A percentile compares a stretch with the other conserved stretches of the same genome.
These are phyloP conservation scores for Penicillium egyptiacum DNA, from an alignment of 495 filamentous ascomycete species.

Conservation along the genomic window DNA sequence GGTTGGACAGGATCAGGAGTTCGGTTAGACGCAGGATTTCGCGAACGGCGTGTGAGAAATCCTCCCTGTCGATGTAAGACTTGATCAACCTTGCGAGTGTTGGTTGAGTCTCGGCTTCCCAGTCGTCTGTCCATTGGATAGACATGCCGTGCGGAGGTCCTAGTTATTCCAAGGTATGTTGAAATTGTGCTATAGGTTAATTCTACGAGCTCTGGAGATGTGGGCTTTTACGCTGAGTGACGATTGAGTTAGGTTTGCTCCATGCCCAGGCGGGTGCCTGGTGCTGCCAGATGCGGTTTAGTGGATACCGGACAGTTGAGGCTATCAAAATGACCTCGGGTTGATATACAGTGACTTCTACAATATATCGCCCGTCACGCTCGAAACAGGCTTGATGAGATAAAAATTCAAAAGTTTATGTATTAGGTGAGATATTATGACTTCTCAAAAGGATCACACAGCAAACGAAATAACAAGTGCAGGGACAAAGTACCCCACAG, in stretches of 20 bases:
- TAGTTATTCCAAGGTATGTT: too few species aligned
- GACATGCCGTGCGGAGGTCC: neutral
- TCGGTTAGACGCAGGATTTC: neutral
- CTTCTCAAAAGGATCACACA: neutral
- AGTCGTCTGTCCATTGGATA: neutral
- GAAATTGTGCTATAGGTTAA: too few species aligned
- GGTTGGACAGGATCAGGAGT: neutral
- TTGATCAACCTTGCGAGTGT: constrained; percentile 1
- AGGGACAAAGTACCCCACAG: neutral
- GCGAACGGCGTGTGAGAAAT: neutral
- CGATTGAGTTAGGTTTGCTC: neutral
- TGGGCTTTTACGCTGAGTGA: neutral
- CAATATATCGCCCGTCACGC: too few species aligned
- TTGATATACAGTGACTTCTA: too few species aligned
- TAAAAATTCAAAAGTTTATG: neutral
- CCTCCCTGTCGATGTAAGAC: neutral
- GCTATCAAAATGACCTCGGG: too few species aligned
- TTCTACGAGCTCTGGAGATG: neutral
- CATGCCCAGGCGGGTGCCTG: neutral
- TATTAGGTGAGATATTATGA: neutral
- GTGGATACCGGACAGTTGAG: neutral
- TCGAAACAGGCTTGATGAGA: too few species aligned
- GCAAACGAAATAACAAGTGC: neutral
- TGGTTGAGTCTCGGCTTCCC: neutral
- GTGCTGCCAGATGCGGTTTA: neutral